phyloP scores from a whole-genome alignment of 2,329 filamentous ascomycete genomes.

The Diaporthe sp. region DNA sequence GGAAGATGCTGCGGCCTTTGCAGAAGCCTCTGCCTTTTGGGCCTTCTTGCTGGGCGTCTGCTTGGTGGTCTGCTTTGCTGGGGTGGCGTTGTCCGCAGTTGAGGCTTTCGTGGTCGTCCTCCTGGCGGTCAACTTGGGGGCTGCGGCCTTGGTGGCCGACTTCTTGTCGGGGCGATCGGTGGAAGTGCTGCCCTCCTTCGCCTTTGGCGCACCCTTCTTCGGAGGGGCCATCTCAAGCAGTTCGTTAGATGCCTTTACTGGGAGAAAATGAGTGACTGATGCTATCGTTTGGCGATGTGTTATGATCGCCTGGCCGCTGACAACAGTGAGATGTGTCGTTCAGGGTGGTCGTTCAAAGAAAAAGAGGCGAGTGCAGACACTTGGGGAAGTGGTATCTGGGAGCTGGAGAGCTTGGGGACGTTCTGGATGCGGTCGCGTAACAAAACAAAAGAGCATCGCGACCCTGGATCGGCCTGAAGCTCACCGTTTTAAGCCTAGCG shows the following conservation, averaged over 20 bases:
- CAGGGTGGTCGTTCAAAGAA: neutral
- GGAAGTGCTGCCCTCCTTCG: neutral
- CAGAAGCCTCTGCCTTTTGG: conserved; percentile 30
- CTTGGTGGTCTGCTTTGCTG: neutral
- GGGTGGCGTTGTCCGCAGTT: neutral
- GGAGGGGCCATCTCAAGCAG: conserved; percentile 27
- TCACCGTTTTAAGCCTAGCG: conserved; percentile 28
- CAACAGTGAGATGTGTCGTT: too few species aligned
- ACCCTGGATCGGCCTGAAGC: conserved; percentile 24
- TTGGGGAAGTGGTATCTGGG: neutral
- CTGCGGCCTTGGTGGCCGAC: neutral
- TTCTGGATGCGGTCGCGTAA: conserved; percentile 33
- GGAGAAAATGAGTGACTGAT: conserved; percentile 27
- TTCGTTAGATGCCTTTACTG: conserved; percentile 40
- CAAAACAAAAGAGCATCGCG: conserved; percentile 19
- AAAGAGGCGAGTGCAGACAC: neutral
- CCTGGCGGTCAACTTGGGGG: neutral
- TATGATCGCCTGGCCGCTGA: neutral
- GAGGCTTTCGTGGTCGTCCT: neutral
- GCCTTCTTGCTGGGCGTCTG: conserved; percentile 31
- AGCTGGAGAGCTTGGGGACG: conserved; percentile 18
- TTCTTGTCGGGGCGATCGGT: conserved; percentile 42
- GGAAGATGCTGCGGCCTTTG: neutral
- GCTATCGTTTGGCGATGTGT: neutral
- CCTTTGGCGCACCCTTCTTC: conserved; percentile 42